These are phyloP conservation scores for Plectosphaerella sp. DNA, from an alignment of 2,329 filamentous ascomycete species.

Conservation along the genomic window DNA sequence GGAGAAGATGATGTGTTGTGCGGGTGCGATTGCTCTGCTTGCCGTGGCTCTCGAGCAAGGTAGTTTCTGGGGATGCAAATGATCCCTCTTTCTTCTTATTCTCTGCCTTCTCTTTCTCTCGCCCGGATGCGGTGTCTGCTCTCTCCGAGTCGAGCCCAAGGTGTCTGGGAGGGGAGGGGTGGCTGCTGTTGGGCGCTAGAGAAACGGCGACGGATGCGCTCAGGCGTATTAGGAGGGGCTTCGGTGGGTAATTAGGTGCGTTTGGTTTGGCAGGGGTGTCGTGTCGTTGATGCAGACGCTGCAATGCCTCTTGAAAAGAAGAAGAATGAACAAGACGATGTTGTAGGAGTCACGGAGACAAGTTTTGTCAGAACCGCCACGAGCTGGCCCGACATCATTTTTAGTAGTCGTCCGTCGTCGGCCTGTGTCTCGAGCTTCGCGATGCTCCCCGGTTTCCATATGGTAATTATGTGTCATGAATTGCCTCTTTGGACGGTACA, in stretches of 20 bases:
- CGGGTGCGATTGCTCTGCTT: too few relatives aligned
- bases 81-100: too few relatives aligned
- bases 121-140: too few relatives aligned
- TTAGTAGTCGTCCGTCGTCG: slow-evolving; percentile 9
- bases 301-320: neutral
- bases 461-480: slow-evolving; percentile 32
- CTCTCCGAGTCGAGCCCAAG: too few relatives aligned
- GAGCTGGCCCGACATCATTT: neutral
- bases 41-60: too few relatives aligned
- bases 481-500: slow-evolving; percentile 5
- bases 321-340: neutral
- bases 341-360: slow-evolving; percentile 1
- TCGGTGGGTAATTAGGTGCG: neutral
- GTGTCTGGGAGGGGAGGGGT: too few relatives aligned
- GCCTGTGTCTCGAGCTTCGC: slow-evolving; percentile 14
- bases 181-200: too few relatives aligned
- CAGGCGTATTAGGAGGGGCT: too few relatives aligned
- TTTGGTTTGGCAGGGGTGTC: slow-evolving; percentile 4
- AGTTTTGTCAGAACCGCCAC: neutral
- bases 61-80: too few relatives aligned
- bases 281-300: slow-evolving; percentile 1
- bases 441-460: slow-evolving; percentile 23
- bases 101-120: too few relatives aligned
- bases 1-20: too few relatives aligned
- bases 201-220: too few relatives aligned